Percentiles rank a stretch among this genome's conserved stretches.
These are phyloP conservation scores for Pseudodiploospora longispora DNA, from an alignment of 2,329 filamentous ascomycete genomes.

Conservation along the genomic window DNA sequence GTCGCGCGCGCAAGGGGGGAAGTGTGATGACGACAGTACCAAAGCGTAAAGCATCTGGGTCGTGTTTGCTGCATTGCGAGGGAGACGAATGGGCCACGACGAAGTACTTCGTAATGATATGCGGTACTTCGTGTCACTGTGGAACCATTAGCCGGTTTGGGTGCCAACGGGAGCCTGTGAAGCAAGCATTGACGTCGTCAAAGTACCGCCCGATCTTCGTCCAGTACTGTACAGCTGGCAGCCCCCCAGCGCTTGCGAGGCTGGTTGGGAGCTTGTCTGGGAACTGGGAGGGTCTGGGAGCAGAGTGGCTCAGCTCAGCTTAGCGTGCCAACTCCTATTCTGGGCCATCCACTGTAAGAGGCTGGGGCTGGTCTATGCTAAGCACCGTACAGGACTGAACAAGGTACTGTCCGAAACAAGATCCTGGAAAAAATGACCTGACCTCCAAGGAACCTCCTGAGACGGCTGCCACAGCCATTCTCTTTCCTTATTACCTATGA, in stretches of 20 bases:
- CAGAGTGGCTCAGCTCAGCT: constrained; percentile 9
- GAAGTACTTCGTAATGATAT: constrained; percentile 3
- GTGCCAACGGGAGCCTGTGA: too few relatives aligned
- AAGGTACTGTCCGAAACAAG: constrained; percentile 10
- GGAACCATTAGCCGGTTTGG: too few relatives aligned
- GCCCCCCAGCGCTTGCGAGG: neutral
- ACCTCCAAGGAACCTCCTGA: constrained; percentile 9
- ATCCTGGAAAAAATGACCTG: constrained; percentile 4
- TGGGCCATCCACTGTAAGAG: constrained; percentile 5
- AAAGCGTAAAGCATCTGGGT: too few relatives aligned
- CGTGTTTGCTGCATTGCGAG: too few relatives aligned
- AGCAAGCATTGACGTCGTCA: neutral
- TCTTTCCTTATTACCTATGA: constrained; percentile 15
- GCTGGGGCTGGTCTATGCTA: constrained; percentile 1
- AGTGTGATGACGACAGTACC: constrained; percentile 6
- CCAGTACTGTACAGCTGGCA: neutral
- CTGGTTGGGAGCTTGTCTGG: constrained; percentile 1
- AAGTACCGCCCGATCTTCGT: neutral
- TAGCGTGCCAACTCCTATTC: constrained; percentile 10
- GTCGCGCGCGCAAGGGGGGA: constrained; percentile 6
- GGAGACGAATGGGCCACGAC: too few relatives aligned
- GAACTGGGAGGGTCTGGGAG: neutral
- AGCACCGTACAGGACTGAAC: neutral
- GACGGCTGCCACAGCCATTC: constrained; percentile 11
- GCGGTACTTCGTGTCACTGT: too few relatives aligned